phyloP scores from a whole-genome alignment of 768 basidiomycete genomes.

The Trametes cinnabarina region DNA sequence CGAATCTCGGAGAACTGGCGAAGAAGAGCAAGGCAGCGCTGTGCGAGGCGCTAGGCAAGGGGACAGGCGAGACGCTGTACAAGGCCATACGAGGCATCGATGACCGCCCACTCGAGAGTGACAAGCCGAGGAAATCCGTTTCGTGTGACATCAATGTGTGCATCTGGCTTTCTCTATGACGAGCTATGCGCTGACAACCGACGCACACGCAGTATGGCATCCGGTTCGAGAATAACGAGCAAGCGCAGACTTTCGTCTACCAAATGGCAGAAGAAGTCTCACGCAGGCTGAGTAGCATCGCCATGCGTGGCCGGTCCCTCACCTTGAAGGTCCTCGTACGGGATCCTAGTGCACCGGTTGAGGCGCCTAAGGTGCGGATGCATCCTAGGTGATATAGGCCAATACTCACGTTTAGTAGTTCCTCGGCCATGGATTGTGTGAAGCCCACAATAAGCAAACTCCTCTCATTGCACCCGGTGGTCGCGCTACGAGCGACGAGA shows the following conservation, averaged over 20 bases:
- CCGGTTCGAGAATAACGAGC: conserved; percentile 78
- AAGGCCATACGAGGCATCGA: conserved; percentile 86
- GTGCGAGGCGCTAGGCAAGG: conserved; percentile 72
- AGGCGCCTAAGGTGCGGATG: conserved; percentile 76
- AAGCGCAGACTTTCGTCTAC: conserved; percentile 76
- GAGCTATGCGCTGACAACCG: background rate
- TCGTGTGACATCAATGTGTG: conserved; percentile 93
- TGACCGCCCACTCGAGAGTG: conserved; percentile 71
- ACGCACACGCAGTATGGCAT: conserved; percentile 76
- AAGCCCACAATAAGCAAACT: conserved; percentile 74
- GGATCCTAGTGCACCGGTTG: conserved; percentile 80
- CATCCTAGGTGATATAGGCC: background rate
- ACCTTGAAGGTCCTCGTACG: conserved; percentile 90
- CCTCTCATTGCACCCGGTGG: conserved; percentile 59
- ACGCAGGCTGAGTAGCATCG: conserved; percentile 62
- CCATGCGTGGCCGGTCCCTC: conserved; percentile 69
- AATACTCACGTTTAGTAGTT: conserved; percentile 48
- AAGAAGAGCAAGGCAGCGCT: conserved; percentile 63
- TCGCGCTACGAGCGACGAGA: conserved; percentile 68
- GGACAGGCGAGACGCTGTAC: conserved; percentile 81
- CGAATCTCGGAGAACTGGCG: conserved; percentile 65
- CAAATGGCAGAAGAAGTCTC: conserved; percentile 79
- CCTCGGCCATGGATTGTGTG: conserved; percentile 86
- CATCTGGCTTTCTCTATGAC: conserved; percentile 15
- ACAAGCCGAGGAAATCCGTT: conserved; percentile 86